phyloP scores from a whole-genome alignment of 345 rosid species.

The Ceriops decandra region DNA sequence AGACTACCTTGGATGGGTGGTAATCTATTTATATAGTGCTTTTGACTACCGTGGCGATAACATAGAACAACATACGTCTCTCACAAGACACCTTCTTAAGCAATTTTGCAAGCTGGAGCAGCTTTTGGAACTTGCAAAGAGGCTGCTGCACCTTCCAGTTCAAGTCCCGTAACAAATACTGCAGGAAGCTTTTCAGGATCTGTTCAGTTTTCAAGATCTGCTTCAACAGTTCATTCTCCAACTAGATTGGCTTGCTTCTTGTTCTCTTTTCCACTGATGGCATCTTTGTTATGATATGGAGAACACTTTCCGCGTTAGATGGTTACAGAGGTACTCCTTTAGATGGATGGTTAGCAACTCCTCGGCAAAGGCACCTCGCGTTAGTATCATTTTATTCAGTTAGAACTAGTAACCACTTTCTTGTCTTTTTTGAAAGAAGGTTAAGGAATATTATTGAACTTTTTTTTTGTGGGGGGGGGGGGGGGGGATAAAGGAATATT shows the following conservation, averaged over 20 bases:
- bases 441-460: background rate
- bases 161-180: constrained; percentile 45
- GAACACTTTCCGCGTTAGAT: constrained; percentile 21
- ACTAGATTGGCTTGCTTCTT: constrained; percentile 32
- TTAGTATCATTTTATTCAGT: constrained; percentile 12
- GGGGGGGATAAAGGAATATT: no score
- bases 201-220: constrained; percentile 69
- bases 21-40: background rate
- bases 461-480: no score
- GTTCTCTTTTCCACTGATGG: constrained; percentile 37
- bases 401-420: constrained; percentile 12
- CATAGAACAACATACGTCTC: background rate
- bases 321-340: constrained; percentile 4
- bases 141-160: constrained; percentile 38
- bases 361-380: constrained; percentile 5
- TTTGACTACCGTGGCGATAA: background rate
- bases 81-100: constrained; percentile 13
- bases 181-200: constrained; percentile 82
- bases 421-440: constrained; percentile 7
- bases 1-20: background rate
- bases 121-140: constrained; percentile 88
- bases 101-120: constrained; percentile 64
- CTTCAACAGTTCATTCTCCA: constrained; percentile 37
- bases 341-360: constrained; percentile 2
- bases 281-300: constrained; percentile 34